Percentiles rank a stretch among this genome's conserved stretches.
Evolutionary conservation across 2,329 filamentous ascomycete species (phyloP).

Genomic region (Penicillium sp.): DNA sequence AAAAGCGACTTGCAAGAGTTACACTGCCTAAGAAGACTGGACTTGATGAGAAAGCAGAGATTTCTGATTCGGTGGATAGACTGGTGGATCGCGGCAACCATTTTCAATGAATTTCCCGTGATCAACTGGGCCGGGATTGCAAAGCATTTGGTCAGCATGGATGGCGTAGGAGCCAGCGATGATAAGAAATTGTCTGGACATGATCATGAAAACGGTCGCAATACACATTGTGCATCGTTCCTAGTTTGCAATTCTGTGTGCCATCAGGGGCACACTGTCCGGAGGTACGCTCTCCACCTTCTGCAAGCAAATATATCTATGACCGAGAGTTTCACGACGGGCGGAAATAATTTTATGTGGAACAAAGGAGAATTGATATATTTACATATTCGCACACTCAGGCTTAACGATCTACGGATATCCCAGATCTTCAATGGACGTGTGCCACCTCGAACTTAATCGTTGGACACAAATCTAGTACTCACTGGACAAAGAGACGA

Average conservation of each 20-base stretch:
- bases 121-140: not conserved
- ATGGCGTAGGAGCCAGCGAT: no score
- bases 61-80: slow-evolving; percentile 15
- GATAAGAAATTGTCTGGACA: no score
- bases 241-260: no score
- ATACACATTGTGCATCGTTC: no score
- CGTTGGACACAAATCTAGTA: slow-evolving; percentile 45
- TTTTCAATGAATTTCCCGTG: no score
- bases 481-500: slow-evolving; percentile 35
- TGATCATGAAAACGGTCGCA: no score
- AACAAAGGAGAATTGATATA: no score
- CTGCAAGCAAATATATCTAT: no score
- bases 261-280: no score
- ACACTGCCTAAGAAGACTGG: not conserved
- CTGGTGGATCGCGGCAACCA: not conserved
- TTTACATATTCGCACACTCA: not conserved
- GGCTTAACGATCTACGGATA: slow-evolving; percentile 3
- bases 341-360: no score
- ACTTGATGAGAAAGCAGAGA: slow-evolving; percentile 15
- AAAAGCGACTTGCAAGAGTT: not conserved
- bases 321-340: no score
- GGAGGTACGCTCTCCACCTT: no score
- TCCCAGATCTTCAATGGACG: slow-evolving; percentile 47
- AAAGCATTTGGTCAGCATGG: not conserved
- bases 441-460: slow-evolving; percentile 35